phyloP scores from a whole-genome alignment of 2,329 filamentous ascomycete genomes.

The Phyllosticta citriasiana region DNA sequence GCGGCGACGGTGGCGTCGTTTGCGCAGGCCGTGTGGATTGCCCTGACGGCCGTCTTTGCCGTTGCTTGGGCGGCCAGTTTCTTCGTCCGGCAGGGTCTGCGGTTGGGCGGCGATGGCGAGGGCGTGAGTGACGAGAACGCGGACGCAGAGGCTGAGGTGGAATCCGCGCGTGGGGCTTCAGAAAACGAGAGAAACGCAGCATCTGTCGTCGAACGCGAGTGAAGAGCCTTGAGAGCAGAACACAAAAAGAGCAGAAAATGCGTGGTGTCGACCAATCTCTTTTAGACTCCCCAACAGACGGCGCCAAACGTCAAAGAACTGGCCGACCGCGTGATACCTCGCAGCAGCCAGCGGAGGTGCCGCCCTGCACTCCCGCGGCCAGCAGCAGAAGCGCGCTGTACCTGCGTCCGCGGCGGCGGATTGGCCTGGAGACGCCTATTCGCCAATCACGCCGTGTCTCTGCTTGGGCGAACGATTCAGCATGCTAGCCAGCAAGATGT shows the following conservation, averaged over 20 bases:
- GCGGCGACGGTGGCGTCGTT: conserved; percentile 67
- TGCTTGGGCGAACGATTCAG: too few species aligned
- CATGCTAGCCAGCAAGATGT: too few species aligned
- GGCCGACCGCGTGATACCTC: too few species aligned
- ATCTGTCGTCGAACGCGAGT: too few species aligned
- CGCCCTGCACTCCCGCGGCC: not conserved
- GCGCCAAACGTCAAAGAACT: too few species aligned
- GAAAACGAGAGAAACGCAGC: too few species aligned
- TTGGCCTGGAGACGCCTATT: not conserved
- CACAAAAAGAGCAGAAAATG: too few species aligned
- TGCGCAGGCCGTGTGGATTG: conserved; percentile 74
- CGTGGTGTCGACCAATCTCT: too few species aligned
- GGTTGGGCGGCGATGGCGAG: not conserved
- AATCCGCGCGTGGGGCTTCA: not conserved
- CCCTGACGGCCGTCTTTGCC: conserved; percentile 57
- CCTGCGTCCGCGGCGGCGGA: not conserved
- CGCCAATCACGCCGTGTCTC: not conserved
- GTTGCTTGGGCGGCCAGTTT: conserved; percentile 57
- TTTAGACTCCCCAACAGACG: too few species aligned
- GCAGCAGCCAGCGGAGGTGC: too few species aligned
- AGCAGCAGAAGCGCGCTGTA: not conserved
- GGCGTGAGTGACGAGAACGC: not conserved
- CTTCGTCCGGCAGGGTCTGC: conserved; percentile 47
- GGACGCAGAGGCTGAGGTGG: not conserved
- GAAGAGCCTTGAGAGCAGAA: too few species aligned